Evolutionary conservation across 106 monocot genomes (phyloP), one percentile per base, ranked within the genome.

Genomic region (Ottelia alismoides): DNA sequence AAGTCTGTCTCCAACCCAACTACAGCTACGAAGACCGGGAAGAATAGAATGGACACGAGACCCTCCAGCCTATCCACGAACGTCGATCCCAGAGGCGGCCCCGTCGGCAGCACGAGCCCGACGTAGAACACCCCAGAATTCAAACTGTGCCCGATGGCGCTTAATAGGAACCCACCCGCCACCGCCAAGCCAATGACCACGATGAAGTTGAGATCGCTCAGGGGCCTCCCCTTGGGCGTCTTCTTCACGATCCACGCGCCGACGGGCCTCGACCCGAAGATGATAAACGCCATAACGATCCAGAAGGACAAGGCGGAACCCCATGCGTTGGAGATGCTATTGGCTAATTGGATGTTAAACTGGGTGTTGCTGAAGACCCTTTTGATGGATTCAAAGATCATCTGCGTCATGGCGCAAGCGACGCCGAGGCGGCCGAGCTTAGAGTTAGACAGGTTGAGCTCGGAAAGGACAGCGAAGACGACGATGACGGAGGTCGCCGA

Each of bases 371-470:
- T 26, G 23, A 49, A 9, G 1, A 27, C 17, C 20, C 50, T 6
- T 20, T 31, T 30, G 50, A 50, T 2, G 30, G 30, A 3, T 22
- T 30, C 20, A 1, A 63, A 11, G 7, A 9, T 0, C 0, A 31
- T 25, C 25, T 52, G 52, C 1, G 52, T 6, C 2, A 63, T 24
- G n/a, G 63, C 23, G 10, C 52, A 2, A 2, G 32, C 51, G 11
- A 63, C 19, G 11, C 52, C 32, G 27, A 63, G 23, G 11, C 63
- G 51, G 11, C 63, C 63, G 40, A 63, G 18, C 31, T 44, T 51
- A 24, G 63, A 35, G 24, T 63, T 63, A 47, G 52, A 52, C 2
- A 63, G 40, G 52, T 63, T 63, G 31, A 26, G 5, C 52, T 63
- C 63, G 40, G 25, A 27, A 2, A 63, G n/a, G 16, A 63, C 25